Percentiles rank a stretch among this genome's conserved stretches.
Evolutionary conservation across 305 asterid species (phyloP).

Genomic region (Coffea humblotiana): DNA sequence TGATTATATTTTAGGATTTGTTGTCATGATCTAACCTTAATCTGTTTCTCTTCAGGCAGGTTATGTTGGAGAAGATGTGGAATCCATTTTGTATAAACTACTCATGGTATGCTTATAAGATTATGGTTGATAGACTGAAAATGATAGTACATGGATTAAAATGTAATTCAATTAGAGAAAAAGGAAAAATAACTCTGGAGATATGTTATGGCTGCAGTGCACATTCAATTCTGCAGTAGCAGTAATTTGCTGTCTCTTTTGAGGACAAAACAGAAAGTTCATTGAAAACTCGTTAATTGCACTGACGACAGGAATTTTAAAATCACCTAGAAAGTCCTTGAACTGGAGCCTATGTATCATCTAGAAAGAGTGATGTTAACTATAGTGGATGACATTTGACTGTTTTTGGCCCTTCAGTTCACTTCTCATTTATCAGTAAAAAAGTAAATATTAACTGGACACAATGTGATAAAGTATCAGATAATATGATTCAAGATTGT

Average conservation of each 20-base stretch:
- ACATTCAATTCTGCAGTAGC: background rate
- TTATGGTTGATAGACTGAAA: background rate
- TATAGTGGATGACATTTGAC: background rate
- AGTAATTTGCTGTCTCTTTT: background rate
- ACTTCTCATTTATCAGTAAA: background rate
- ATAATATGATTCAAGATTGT: background rate
- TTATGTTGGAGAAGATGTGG: constrained; percentile 92
- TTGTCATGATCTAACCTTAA: constrained; percentile 3
- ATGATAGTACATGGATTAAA: background rate
- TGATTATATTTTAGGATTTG: background rate
- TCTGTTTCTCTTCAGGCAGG: constrained; percentile 60
- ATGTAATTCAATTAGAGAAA: background rate
- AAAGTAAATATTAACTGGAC: background rate
- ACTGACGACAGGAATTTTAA: background rate
- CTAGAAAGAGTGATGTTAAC: background rate
- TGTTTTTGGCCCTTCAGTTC: background rate
- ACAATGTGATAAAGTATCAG: background rate
- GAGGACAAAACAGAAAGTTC: background rate
- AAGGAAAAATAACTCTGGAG: background rate
- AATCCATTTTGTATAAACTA: constrained; percentile 68
- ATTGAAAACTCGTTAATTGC: background rate
- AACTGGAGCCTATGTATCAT: background rate
- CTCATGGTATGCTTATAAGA: constrained; percentile 52
- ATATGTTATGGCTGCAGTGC: background rate
- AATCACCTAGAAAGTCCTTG: background rate